Evolutionary conservation across 164 flowering plant species (phyloP), one percentile per base, ranked within the genome.

Genomic region (Houttuynia cordata): DNA sequence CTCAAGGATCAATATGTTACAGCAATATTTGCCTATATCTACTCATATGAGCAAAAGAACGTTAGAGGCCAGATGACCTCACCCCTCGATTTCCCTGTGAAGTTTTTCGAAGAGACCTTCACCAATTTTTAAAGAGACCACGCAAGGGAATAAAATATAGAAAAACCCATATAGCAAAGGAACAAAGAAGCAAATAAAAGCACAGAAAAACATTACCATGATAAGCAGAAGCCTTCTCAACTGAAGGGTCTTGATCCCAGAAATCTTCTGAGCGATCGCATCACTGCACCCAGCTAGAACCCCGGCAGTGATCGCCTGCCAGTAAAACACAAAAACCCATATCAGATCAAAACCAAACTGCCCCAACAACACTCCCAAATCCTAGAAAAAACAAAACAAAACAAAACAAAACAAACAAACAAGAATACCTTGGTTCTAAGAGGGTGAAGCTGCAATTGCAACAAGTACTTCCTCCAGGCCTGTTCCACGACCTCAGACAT

Each of bases 251-350:
- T 84, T 83, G 56, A 80, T 57, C 58, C 96, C 96, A 71, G 91
- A 74, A 67, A 88, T 78, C 79, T 84, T 88, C 75, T 88, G 96
- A 24, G 96, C 96, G 55, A 74, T 52, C 5, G 64, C 57, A 70
- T 88, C 96, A 67, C 92, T 82, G 51, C 73, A 73, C 41, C 88
- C 96, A 60, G 82, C 80, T 42, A 88, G 63, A 58, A 81, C 75
- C 50, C 90, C 96, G 25, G 96, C 72, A 0, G 92, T 88, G 23
- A 88, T 73, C 53, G 92, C 92, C 96, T 88, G 41, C 63, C 6
- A 60, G 7, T 8, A 59, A 41, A 21, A 45, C 23, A n/a, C 20
- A 51, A 61, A 30, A 61, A 30, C 56, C 39, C 61, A 50, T 23
- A 14, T 30, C 54, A 51, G 39, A 50, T 24, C 21, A 21, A 17